Evolutionary conservation across 352 stramenopile genomes (phyloP).

Genomic region (Phytophthora agathidicida): DNA sequence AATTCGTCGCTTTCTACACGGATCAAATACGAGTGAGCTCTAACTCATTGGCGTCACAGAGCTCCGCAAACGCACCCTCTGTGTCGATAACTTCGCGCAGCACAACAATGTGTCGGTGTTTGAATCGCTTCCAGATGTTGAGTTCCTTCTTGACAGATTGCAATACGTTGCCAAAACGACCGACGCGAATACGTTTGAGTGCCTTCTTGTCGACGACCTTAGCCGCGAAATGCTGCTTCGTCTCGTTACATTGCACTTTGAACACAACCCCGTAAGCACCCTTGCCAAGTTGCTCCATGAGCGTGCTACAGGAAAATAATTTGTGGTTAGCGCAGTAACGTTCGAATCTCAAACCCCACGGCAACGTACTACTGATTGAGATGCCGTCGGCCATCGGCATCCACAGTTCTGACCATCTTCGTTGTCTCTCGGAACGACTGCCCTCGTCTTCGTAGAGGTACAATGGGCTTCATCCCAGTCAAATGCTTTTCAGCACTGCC

Average conservation of each 20-base stretch:
- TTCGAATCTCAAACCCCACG: too few relatives aligned
- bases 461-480: slow-evolving; percentile 58
- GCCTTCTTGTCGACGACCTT: slow-evolving; percentile 84
- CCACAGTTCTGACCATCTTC: slow-evolving; percentile 53
- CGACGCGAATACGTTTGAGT: slow-evolving; percentile 72
- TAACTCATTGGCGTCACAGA: neutral
- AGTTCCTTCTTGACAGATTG: slow-evolving; percentile 93
- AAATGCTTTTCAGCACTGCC: slow-evolving; percentile 44
- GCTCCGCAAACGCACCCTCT: slow-evolving; percentile 45
- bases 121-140: slow-evolving; percentile 96
- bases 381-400: slow-evolving; percentile 57
- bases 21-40: neutral
- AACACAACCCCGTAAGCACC: slow-evolving; percentile 78
- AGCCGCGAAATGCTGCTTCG: slow-evolving; percentile 69
- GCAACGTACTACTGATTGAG: slow-evolving; percentile 86
- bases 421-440: slow-evolving; percentile 75
- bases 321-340: neutral
- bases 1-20: slow-evolving; percentile 71
- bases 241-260: slow-evolving; percentile 72
- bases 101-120: slow-evolving; percentile 94
- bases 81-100: slow-evolving; percentile 97
- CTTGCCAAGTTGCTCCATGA: slow-evolving; percentile 72
- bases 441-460: slow-evolving; percentile 63
- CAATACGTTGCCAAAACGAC: slow-evolving; percentile 75
- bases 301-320: slow-evolving; percentile 45